phyloP scores from a whole-genome alignment of 108 stramenopile species.

The Cyclotella distinguenda region DNA sequence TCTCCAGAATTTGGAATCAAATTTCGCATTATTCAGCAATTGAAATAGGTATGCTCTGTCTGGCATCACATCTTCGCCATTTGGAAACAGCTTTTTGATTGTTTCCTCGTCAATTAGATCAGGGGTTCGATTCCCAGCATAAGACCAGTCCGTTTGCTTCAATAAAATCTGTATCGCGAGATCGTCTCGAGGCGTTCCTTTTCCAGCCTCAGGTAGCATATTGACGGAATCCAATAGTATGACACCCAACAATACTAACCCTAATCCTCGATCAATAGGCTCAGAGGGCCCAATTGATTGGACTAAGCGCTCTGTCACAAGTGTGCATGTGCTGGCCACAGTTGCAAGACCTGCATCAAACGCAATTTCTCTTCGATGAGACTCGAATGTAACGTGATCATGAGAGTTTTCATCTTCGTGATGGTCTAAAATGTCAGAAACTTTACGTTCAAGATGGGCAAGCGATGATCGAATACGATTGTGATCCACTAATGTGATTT shows the following conservation, averaged over 20 bases:
- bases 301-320: slow-evolving; percentile 58
- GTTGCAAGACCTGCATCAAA: slow-evolving; percentile 52
- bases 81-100: slow-evolving; percentile 27
- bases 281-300: not conserved
- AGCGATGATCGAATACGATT: slow-evolving; percentile 45
- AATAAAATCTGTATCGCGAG: slow-evolving; percentile 54
- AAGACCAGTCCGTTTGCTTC: slow-evolving; percentile 57
- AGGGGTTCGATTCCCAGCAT: slow-evolving; percentile 3
- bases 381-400: slow-evolving; percentile 34
- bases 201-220: slow-evolving; percentile 66
- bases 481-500: slow-evolving; percentile 78
- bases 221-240: slow-evolving; percentile 86
- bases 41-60: slow-evolving; percentile 59
- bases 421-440: slow-evolving; percentile 75
- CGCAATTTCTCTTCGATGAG: slow-evolving; percentile 55
- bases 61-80: slow-evolving; percentile 17
- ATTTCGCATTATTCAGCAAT: slow-evolving; percentile 57
- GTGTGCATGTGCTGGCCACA: slow-evolving; percentile 70
- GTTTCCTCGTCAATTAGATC: slow-evolving; percentile 14
- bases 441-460: slow-evolving; percentile 14
- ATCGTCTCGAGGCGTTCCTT: slow-evolving; percentile 67
- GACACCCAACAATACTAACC: slow-evolving; percentile 61
- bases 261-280: slow-evolving; percentile 34
- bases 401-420: slow-evolving; percentile 70
- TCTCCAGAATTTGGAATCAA: slow-evolving; percentile 72